Base-by-base conservation (phyloP, 1,139 yeast genomes). In the Sporopachydermia cereana region DNA sequence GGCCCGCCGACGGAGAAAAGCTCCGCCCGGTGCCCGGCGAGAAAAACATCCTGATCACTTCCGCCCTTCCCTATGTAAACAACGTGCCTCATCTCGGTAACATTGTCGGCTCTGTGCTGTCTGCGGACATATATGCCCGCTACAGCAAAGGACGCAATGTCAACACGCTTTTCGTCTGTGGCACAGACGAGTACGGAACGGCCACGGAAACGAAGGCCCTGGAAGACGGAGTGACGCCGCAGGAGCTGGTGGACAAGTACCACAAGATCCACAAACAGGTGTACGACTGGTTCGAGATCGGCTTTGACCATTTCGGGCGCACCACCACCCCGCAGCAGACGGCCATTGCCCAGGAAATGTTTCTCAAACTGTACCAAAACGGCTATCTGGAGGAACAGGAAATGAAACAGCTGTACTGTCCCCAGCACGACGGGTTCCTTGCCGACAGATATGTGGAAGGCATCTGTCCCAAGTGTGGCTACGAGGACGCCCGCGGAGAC, bases 401-500 rank as follows among this genome's bases (percentile, higher is more conserved):
- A 45, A 84, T 83, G 69, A 84, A 81, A 53, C 99, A 91, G 67
- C 72, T 91, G 49, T 91, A 82, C 68, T 93, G 98, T 69, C 85
- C 86, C 49, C 77, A 73, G 46, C 98, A 91, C 66, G 71, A 86
- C 39, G 89, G 95, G 3, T 91, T 80, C 67, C 72, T 91, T 52
- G 98, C 99, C 46, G 99, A 91, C 62, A 74, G 99, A 65, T 91
- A 79, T 59, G 98, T 91, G 36, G 97, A 93, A 68, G 99, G 99
- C 53, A 85, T 80, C 45, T 91, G 99, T 69, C 98, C 98, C 50
- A 82, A 82, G 64, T 91, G 99, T 70, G 75, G 71, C 41, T 91
- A 88, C 59, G 95, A 84, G 51, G 98, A 91, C 62, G 99, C 99
- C 34, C 79, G 98, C 63, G 99, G 99, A 55, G 99, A 91, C 63